A percentile compares a stretch with the other conserved stretches of the same genome.
These are phyloP conservation scores for Acanthamoeba lenticulata DNA, from an alignment of 208 protist species.

Conservation along the genomic window DNA sequence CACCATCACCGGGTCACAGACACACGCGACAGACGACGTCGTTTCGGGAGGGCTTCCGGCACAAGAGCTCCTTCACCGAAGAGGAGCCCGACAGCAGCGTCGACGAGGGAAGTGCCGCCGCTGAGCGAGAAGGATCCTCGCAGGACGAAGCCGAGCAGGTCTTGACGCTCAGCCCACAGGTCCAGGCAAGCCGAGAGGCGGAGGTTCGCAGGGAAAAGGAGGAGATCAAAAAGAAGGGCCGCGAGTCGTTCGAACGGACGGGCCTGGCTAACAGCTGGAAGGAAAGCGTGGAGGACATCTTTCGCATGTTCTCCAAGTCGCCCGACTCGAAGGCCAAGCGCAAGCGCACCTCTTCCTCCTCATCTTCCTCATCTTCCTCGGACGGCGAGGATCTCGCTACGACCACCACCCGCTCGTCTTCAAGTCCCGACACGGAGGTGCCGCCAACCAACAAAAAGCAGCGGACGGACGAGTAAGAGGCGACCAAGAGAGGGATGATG, in stretches of 20 bases:
- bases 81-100: neutral
- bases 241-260: conserved; percentile 32
- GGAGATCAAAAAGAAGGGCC: conserved; percentile 15
- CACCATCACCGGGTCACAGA: neutral
- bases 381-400: neutral
- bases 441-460: no score
- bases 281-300: conserved; percentile 46
- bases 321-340: conserved; percentile 14
- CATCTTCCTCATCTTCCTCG: neutral
- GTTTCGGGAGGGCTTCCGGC: conserved; percentile 8
- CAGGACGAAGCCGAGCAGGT: neutral
- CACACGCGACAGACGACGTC: neutral
- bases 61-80: neutral
- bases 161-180: neutral
- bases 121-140: neutral
- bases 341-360: no score
- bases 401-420: no score
- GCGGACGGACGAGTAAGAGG: no score
- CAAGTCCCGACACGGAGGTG: no score
- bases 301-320: conserved; percentile 55
- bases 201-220: neutral
- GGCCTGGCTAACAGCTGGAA: conserved; percentile 52
- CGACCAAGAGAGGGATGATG: no score
- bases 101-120: neutral
- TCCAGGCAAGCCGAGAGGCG: no score